Percentiles rank a stretch among this genome's conserved stretches.
Evolutionary conservation across 73 alveolate genomes (phyloP).

Genomic region (Paraurostyla sp.): DNA sequence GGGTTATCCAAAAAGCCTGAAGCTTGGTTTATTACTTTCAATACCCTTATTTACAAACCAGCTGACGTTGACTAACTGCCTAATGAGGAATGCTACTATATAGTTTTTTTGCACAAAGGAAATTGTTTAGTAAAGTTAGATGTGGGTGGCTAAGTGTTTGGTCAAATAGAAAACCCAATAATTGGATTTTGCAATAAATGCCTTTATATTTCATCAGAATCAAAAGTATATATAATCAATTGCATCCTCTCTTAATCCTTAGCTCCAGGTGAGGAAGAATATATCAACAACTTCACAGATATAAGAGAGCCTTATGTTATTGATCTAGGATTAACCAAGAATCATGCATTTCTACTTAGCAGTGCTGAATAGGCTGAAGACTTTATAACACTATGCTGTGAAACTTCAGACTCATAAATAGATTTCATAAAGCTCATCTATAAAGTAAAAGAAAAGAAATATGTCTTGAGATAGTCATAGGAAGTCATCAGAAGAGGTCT

Average conservation of each 20-base stretch:
- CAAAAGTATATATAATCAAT: background rate
- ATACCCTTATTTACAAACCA: constrained; percentile 11
- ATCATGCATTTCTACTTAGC: constrained; percentile 8
- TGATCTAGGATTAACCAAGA: constrained; percentile 3
- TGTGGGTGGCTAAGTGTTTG: background rate
- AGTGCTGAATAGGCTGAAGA: background rate
- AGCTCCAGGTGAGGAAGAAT: background rate
- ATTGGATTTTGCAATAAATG: constrained; percentile 47
- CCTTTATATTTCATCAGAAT: constrained; percentile 26
- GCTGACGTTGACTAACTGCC: background rate
- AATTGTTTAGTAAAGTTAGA: constrained; percentile 1
- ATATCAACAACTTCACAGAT: background rate
- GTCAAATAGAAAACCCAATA: constrained; percentile 13
- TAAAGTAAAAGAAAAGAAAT: background rate
- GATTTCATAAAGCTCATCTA: background rate
- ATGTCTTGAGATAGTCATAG: background rate
- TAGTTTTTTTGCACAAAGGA: constrained; percentile 12
- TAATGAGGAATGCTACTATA: constrained; percentile 15
- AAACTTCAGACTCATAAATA: constrained; percentile 36
- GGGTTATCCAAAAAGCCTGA: background rate
- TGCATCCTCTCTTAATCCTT: background rate
- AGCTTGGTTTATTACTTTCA: constrained; percentile 46
- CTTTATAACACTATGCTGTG: constrained; percentile 25
- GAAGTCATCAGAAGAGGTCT: constrained; percentile 8
- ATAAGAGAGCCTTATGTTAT: background rate